A percentile compares a stretch with the other conserved stretches of the same genome.
Conservation (phyloP, 164 flowering plant species). For the Taxillus chinensis region DNA sequence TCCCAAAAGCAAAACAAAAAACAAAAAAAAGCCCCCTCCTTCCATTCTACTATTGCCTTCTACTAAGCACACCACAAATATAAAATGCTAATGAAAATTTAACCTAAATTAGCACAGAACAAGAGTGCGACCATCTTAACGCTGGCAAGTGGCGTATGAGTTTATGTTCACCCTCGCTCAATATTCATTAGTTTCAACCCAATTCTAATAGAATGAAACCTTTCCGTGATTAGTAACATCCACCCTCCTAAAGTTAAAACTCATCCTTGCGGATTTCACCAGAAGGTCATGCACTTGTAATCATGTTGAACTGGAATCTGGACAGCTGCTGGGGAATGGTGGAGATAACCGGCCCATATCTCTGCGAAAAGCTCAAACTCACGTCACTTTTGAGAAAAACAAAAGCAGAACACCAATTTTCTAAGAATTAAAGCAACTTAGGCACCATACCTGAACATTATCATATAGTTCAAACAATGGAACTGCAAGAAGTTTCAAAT, state of each 20-base stretch:
- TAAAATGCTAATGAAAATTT: neutral
- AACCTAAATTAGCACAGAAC: neutral
- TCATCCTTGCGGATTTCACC: neutral
- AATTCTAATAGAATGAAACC: neutral
- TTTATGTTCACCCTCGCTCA: neutral
- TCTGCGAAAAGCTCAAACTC: conserved; percentile 31
- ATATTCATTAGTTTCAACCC: neutral
- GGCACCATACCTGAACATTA: conserved; percentile 77
- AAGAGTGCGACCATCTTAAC: neutral
- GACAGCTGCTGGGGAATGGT: conserved; percentile 94
- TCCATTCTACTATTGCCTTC: too few relatives aligned
- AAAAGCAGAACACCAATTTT: neutral
- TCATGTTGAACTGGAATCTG: conserved; percentile 3
- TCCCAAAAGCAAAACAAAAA: too few relatives aligned
- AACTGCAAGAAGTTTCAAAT: conserved; percentile 91
- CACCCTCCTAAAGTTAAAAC: too few relatives aligned
- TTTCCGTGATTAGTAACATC: neutral
- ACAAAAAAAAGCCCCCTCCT: too few relatives aligned
- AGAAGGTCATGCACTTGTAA: neutral
- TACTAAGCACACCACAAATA: too few relatives aligned
- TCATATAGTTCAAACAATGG: conserved; percentile 95
- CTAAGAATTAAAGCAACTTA: neutral
- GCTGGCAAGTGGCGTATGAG: neutral
- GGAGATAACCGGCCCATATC: conserved; percentile 92
- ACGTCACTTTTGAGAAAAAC: neutral